Evolutionary conservation across 2,329 filamentous ascomycete species (phyloP), one percentile per base, ranked within the genome.

Genomic region (Aspergillus fischeri): DNA sequence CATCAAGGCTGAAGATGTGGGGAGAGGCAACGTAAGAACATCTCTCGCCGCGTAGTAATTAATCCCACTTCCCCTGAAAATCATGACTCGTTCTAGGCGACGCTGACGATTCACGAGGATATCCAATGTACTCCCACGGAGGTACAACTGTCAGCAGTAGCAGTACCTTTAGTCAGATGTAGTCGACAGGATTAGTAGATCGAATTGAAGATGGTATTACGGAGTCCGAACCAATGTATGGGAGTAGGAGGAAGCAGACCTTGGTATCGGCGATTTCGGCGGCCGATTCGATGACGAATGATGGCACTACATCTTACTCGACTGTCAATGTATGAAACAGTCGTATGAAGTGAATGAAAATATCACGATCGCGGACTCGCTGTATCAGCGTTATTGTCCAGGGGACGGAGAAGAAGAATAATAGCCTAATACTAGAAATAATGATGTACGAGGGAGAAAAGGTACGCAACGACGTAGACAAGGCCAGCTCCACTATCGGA

Each of bases 11-110:
- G 7, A n/a, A 6, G 32, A 38, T 17, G 14, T 17, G 32, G 32
- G 32, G 32, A 24, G 28, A 51, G 29, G 28, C 49, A 51, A 51
- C 49, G 49, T 51, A 35, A 41, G 29, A 51, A 35, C 24, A 27
- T 49, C 47, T n/a, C 21, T 28, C 20, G 7, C n/a, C 10, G 14
- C 25, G 28, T 24, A 20, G 24, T 29, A 20, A 35, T 55, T 44
- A 10, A 4, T 29, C 44, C 42, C 42, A 17, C n/a, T 14, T 17
- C 61, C 63, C 64, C 64, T 66, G 64, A 66, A 64, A 60, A 66
- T 66, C 63, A 60, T 63, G 57, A 27, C 57, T 63, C 51, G 44
- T 54, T 55, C 32, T 49, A 29, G 53, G 32, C 17, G 32, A 17
- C 5, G 32, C 14, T 38, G 14, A 38, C 32, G 32, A 38, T 38